These are phyloP conservation scores for Conticribra weissflogii DNA, from an alignment of 108 stramenopile genomes.

Conservation along the genomic window DNA sequence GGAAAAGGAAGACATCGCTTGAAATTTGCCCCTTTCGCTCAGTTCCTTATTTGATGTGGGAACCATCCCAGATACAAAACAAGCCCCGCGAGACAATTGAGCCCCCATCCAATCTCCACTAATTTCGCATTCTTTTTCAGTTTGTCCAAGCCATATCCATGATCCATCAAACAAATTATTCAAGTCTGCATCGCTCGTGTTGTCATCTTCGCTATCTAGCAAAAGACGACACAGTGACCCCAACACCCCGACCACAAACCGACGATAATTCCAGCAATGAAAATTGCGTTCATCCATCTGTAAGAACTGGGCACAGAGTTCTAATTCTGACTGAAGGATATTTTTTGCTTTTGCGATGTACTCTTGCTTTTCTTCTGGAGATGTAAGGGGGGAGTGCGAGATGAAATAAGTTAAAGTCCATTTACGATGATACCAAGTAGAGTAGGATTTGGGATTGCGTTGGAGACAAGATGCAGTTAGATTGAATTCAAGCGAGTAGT, in stretches of 20 bases:
- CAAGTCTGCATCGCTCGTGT: neutral
- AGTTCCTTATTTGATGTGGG: neutral
- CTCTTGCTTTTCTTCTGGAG: neutral
- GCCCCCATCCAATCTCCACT: slow-evolving; percentile 54
- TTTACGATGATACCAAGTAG: slow-evolving; percentile 97
- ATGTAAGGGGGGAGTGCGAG: slow-evolving; percentile 3
- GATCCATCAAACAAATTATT: slow-evolving; percentile 15
- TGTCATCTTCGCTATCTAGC: slow-evolving; percentile 6
- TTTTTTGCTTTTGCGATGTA: slow-evolving; percentile 10
- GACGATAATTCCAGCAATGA: slow-evolving; percentile 98
- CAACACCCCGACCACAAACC: slow-evolving; percentile 67
- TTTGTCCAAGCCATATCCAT: slow-evolving; percentile 36
- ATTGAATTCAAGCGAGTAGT: slow-evolving; percentile 53
- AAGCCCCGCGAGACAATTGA: slow-evolving; percentile 44
- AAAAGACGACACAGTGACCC: slow-evolving; percentile 21
- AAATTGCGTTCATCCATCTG: slow-evolving; percentile 95
- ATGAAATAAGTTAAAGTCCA: slow-evolving; percentile 79
- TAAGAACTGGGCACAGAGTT: slow-evolving; percentile 83
- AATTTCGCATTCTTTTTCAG: too few relatives aligned
- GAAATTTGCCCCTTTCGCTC: neutral
- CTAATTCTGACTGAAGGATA: slow-evolving; percentile 68
- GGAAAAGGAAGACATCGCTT: slow-evolving; percentile 10
- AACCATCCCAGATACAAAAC: slow-evolving; percentile 8
- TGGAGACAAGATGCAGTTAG: slow-evolving; percentile 82
- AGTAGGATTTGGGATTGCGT: slow-evolving; percentile 96